Percentiles rank a stretch among this genome's conserved stretches.
Conservation (phyloP, 176 grass and related monocot species). For the Neostapfia colusana region DNA sequence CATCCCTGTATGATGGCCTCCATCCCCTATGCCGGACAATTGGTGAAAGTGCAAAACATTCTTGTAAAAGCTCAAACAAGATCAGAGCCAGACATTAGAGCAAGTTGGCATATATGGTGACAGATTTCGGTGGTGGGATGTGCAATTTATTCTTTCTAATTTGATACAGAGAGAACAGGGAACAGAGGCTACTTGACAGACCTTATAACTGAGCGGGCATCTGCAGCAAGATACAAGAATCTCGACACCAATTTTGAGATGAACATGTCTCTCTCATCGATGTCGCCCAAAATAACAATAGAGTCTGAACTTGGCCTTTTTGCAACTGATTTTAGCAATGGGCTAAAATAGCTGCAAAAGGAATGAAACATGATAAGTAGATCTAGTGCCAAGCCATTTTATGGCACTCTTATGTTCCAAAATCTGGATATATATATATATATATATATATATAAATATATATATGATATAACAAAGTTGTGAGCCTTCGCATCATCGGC, state of each 20-base stretch:
- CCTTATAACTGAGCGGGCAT: conserved; percentile 85
- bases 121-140: not conserved
- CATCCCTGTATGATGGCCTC: conserved; percentile 80
- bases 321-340: conserved; percentile 83
- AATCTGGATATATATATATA: no score
- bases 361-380: conserved; percentile 9
- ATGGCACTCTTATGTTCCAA: not conserved
- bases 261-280: conserved; percentile 81
- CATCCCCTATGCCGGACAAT: conserved; percentile 56
- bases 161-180: conserved; percentile 7
- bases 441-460: no score
- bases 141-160: not conserved
- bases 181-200: conserved; percentile 36
- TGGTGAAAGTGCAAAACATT: not conserved
- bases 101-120: conserved; percentile 1
- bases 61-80: conserved; percentile 18
- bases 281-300: conserved; percentile 63
- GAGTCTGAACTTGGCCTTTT: conserved; percentile 51
- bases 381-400: not conserved
- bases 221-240: conserved; percentile 94
- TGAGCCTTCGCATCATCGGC: not conserved
- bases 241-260: conserved; percentile 84
- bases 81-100: not conserved
- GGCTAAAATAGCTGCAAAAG: conserved; percentile 85
- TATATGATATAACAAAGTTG: conserved; percentile 3